Base-by-base conservation (phyloP, 139 green algal species). In the Monoraphidium neglectum region DNA sequence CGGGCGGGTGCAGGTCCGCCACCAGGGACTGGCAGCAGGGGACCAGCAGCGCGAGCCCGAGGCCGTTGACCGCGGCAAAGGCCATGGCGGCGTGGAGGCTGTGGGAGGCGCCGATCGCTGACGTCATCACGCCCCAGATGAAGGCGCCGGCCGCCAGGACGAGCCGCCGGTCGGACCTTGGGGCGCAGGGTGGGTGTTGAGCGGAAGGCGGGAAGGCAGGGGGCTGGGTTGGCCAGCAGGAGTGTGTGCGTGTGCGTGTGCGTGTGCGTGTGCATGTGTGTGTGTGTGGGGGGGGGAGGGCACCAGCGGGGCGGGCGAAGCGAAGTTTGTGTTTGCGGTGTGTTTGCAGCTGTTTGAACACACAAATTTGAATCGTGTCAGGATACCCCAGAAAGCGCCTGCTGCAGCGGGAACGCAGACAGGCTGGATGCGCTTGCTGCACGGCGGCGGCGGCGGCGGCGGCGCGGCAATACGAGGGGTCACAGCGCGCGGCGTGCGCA, bases 1-100 rank as follows among this genome's bases (percentile, higher is more conserved):
- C 80, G n/a, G 83, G 54, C 10, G 82, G 76, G 65, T 91, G 79
- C 51, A 87, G 90, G 76, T 96, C 92, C 2, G 92, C 92, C 10
- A 93, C 81, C 24, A 96, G 79, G 40, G 62, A 85, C 62, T 88
- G 81, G 18, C 84, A 68, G 78, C 86, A 90, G 36, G 92, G 92
- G 32, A 95, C 89, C 13, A 95, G 88, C 15, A 95, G 78, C 0
- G 90, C 83, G 51, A 95, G 82, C 4, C 90, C 89, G 49, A 94
- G 30, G 2, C 91, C 91, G 76, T 95, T 95, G 10, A 91, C 77
- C 0, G 77, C 83, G 79, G 82, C 86, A 68, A 86, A 87, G 1
- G 85, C 32, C n/a, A 91, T 79, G 36, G 83, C 89, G 56, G 43
- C 12, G 30, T 79, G 70, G 51, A 95, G 70, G 18, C 87, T 85